A percentile compares a stretch with the other conserved stretches of the same genome.
phyloP scores from a whole-genome alignment of 2,329 filamentous ascomycete species.

The Aaosphaeria pasadenensis region DNA sequence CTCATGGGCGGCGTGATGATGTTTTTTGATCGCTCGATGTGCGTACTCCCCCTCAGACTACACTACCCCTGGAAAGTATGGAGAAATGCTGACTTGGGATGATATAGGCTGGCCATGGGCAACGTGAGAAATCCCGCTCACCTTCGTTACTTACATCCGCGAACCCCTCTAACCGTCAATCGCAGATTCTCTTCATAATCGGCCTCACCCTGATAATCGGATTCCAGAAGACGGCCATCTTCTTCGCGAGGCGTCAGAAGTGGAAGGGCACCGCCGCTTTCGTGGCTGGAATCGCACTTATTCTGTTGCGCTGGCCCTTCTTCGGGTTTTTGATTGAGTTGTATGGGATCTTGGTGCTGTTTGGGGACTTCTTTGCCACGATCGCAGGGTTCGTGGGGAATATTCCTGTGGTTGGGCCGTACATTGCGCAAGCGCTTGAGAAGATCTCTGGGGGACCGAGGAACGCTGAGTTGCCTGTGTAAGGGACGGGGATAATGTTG shows the following conservation, averaged over 20 bases:
- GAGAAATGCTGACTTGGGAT: no score
- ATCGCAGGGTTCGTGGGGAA: constrained; percentile 84
- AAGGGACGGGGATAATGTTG: constrained; percentile 22
- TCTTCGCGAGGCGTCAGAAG: constrained; percentile 94
- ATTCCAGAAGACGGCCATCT: constrained; percentile 81
- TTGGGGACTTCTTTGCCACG: constrained; percentile 94
- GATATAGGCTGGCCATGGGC: constrained; percentile 85
- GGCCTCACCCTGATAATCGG: constrained; percentile 96
- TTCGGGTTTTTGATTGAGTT: constrained; percentile 87
- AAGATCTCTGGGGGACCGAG: constrained; percentile 65
- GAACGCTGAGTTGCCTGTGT: constrained; percentile 77
- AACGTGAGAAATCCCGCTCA: constrained; percentile 58
- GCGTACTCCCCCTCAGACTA: constrained; percentile 37
- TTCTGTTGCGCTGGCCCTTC: constrained; percentile 86
- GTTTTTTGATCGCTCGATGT: constrained; percentile 98
- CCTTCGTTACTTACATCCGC: constrained; percentile 1
- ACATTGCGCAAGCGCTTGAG: constrained; percentile 73
- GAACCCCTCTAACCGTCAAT: constrained; percentile 1
- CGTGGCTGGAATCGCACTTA: constrained; percentile 76
- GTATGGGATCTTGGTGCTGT: constrained; percentile 89
- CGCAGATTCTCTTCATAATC: constrained; percentile 92
- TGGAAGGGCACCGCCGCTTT: constrained; percentile 89
- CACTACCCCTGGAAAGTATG: constrained; percentile 5
- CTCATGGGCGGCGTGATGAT: constrained; percentile 89
- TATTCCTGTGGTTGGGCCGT: constrained; percentile 81